These are phyloP conservation scores for Platanthera zijinensis DNA, from an alignment of 106 monocot genomes.

Conservation along the genomic window DNA sequence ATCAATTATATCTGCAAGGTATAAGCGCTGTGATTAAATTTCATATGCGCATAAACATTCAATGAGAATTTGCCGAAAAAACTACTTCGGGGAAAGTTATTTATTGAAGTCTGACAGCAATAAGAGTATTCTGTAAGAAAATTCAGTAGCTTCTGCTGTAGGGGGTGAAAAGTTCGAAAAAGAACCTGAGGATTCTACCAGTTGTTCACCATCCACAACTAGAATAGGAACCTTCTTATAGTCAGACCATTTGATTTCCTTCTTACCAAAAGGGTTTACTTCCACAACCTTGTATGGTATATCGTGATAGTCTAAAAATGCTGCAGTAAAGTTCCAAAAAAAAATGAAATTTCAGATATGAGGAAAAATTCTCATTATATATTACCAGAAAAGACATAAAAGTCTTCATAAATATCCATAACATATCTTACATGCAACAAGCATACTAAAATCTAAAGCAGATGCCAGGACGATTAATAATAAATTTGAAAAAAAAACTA, in stretches of 20 bases:
- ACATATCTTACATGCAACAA: too few relatives aligned
- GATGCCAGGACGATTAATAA: too few relatives aligned
- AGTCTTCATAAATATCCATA: too few relatives aligned
- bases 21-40: neutral
- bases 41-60: neutral
- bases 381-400: too few relatives aligned
- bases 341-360: neutral
- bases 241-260: conserved; percentile 97
- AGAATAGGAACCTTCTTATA: conserved; percentile 95
- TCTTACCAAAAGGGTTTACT: conserved; percentile 89
- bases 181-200: conserved; percentile 81
- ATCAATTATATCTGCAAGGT: conserved; percentile 61
- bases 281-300: conserved; percentile 94
- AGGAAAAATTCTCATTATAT: neutral
- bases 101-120: neutral
- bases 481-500: too few relatives aligned
- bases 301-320: conserved; percentile 85
- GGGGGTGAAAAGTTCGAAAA: conserved; percentile 1
- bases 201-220: conserved; percentile 75
- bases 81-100: neutral
- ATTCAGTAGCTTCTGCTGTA: neutral
- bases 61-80: neutral
- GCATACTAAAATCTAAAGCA: too few relatives aligned
- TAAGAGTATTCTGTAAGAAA: neutral
- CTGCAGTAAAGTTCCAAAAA: conserved; percentile 26